Evolutionary conservation across 2,329 filamentous ascomycete genomes (phyloP), one percentile per base, ranked within the genome.

Genomic region (Scedosporium boydii): DNA sequence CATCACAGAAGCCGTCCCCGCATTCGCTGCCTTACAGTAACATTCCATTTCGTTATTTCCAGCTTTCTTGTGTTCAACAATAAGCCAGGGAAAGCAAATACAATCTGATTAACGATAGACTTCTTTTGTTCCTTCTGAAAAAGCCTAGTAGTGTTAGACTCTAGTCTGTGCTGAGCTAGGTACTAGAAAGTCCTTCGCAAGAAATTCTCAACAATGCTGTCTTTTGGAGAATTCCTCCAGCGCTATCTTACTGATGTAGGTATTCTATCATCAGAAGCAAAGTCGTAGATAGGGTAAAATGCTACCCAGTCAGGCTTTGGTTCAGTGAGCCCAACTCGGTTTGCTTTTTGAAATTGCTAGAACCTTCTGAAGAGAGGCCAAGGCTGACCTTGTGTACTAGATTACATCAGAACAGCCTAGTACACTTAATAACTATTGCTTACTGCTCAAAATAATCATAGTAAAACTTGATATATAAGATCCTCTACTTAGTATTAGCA

Each of bases 261-360:
- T 26, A 29, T 26, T 12, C 21, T 57, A 29, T 58, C 42, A 46
- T 18, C 63, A 29, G 48, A 59, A 27, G 55, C n/a, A 41, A 65
- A 61, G 21, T 64, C 60, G 18, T 64, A 65, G 9, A 66, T 60
- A 3, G 66, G 63, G 53, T 62, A 62, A 16, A 65, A 66, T 0
- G 66, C 66, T n/a, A 62, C 64, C 58, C 65, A 67, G 18, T 63
- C 63, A 18, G 66, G 66, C 42, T 62, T 65, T 26, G 66, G 66
- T 6, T 59, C 44, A 9, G 59, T 60, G 4, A 67, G 63, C 4
- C 23, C 23, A 14, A 27, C 10, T 34, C 26, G 21, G 9, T 57
- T 26, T 3, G 18, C 18, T 18, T 18, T 7, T 41, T 23, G 27
- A n/a, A 29, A 21, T 6, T 16, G 6, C 5, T 6, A 2, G 12